phyloP scores from a whole-genome alignment of 2,329 filamentous ascomycete species.

The Eutypa lata region DNA sequence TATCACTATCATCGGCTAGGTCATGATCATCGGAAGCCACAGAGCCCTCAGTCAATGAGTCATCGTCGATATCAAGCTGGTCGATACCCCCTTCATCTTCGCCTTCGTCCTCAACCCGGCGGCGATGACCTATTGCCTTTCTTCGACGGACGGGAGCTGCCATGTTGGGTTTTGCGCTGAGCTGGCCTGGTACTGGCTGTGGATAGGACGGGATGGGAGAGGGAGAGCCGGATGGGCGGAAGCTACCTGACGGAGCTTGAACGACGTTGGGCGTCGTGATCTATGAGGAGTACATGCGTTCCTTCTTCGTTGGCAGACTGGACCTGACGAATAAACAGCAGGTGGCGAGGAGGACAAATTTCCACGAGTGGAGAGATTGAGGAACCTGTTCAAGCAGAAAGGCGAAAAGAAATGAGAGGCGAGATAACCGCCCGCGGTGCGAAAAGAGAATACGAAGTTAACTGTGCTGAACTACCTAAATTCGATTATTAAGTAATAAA shows the following conservation, averaged over 20 bases:
- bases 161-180: slow-evolving; percentile 34
- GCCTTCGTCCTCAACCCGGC: slow-evolving; percentile 67
- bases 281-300: slow-evolving; percentile 25
- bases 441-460: slow-evolving; percentile 15
- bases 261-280: slow-evolving; percentile 29
- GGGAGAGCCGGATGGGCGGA: slow-evolving; percentile 8
- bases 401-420: slow-evolving; percentile 13
- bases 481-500: slow-evolving; percentile 17
- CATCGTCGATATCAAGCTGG: slow-evolving; percentile 58
- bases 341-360: not conserved
- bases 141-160: slow-evolving; percentile 54
- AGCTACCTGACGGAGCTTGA: slow-evolving; percentile 19
- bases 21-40: slow-evolving; percentile 60
- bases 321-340: slow-evolving; percentile 14
- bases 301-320: slow-evolving; percentile 15
- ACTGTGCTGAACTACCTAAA: slow-evolving; percentile 7
- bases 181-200: slow-evolving; percentile 8
- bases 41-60: slow-evolving; percentile 64
- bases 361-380: not conserved
- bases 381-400: not conserved
- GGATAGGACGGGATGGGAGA: slow-evolving; percentile 3
- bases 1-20: slow-evolving; percentile 58
- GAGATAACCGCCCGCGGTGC: slow-evolving; percentile 30
- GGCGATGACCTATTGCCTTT: slow-evolving; percentile 64
- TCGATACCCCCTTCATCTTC: slow-evolving; percentile 63